Base-by-base conservation (phyloP, 495 filamentous ascomycete species). In the Sphaerosporella brunnea region DNA sequence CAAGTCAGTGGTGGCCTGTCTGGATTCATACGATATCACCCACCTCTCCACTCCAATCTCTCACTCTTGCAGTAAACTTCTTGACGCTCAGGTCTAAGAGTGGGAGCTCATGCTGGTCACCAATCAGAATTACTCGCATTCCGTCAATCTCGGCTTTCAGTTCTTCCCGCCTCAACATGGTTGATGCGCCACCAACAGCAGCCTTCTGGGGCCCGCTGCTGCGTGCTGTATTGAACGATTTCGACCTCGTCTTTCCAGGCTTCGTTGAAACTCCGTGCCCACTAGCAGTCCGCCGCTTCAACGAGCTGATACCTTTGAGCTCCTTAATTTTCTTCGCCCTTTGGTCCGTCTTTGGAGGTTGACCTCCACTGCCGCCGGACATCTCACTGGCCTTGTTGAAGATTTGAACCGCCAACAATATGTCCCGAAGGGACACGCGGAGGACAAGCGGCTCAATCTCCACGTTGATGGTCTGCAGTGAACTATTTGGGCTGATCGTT, bases 41-140 rank as follows among this genome's bases (percentile, higher is more conserved):
- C 48, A 59, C 56, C 9, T 78, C 79, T 15, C 78, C 79, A 3
- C 87, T 84, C 90, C 90, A 97, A 64, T 97, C 83, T 50, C 78
- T 74, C 11, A 90, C 79, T 47, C 78, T 75, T 9, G 84, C 73
- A 23, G 73, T 80, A 62, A 96, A 96, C 26, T 78, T 76, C 65
- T 92, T 93, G 50, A 97, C 78, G 58, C 84, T 93, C 68, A 92
- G 77, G 65, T 97, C 90, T 2, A 97, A 69, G 40, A 97, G 75
- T 19, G 90, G 90, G 37, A 97, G 68, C 65, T 97, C 90, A 56
- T 97, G 92, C 28, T 92, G 66, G 57, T 95, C 90, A 23, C 90
- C 90, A 53, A 97, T 95, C 4, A 97, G 71, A 35, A 97, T 84
- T 13, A 97, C 75, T 49, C 90, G 74, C 47, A 95, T 70, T n/a